These are phyloP conservation scores for Rhizopogon vulgaris DNA, from an alignment of 768 basidiomycete genomes.

Conservation along the genomic window DNA sequence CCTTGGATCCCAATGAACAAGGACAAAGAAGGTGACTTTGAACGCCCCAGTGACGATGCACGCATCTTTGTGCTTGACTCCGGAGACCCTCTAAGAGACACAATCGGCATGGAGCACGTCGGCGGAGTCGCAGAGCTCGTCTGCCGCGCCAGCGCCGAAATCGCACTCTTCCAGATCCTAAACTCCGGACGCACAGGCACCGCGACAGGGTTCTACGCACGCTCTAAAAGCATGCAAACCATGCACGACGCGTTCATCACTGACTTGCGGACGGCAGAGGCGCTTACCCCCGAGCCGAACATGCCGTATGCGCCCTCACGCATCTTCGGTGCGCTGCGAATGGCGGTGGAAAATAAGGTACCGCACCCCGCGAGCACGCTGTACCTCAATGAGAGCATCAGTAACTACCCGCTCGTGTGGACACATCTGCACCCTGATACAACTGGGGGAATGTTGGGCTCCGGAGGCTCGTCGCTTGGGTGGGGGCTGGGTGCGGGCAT, in stretches of 20 bases:
- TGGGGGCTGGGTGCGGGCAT: slow-evolving; percentile 64
- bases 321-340: slow-evolving; percentile 43
- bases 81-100: slow-evolving; percentile 53
- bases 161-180: slow-evolving; percentile 45
- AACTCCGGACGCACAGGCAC: slow-evolving; percentile 18
- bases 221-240: slow-evolving; percentile 11
- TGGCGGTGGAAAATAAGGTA: slow-evolving; percentile 23
- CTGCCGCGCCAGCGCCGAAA: slow-evolving; percentile 49
- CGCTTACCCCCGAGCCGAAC: slow-evolving; percentile 12
- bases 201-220: slow-evolving; percentile 9
- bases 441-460: slow-evolving; percentile 46
- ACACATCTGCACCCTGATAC: slow-evolving; percentile 47
- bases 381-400: slow-evolving; percentile 59
- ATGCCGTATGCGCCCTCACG: slow-evolving; percentile 35
- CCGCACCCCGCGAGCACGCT: slow-evolving; percentile 24
- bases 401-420: slow-evolving; percentile 51
- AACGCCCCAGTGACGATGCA: slow-evolving; percentile 35
- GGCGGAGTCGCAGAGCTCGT: slow-evolving; percentile 46
- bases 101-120: slow-evolving; percentile 43
- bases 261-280: slow-evolving; percentile 27
- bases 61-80: slow-evolving; percentile 56
- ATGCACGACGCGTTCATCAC: slow-evolving; percentile 23
- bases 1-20: slow-evolving; percentile 57
- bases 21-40: slow-evolving; percentile 20
- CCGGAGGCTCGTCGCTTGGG: slow-evolving; percentile 63